Evolutionary conservation across 1,139 yeast species (phyloP), one percentile per base, ranked within the genome.

Genomic region (Hyphopichia pseudoburtonii): DNA sequence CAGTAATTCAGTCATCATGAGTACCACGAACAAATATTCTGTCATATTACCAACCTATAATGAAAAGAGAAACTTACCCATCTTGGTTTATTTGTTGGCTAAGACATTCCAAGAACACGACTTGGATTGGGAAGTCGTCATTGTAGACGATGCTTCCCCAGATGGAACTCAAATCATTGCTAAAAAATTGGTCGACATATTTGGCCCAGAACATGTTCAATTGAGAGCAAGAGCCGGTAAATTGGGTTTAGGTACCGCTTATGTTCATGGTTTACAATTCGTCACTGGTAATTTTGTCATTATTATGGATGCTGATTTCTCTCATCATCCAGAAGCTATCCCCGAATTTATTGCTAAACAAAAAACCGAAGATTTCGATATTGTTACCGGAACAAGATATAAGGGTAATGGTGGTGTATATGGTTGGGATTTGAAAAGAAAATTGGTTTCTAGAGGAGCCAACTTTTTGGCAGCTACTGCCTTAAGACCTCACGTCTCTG

Each of bases 251-350:
- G 92, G 89, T 30, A 85, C 94, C 28, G 94, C 94, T 12, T 85
- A 85, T 51, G 85, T 84, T 34, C 90, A 85, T 52, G 94, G 90
- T 1, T 74, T 85, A 49, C 76, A 85, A 54, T 82, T 54, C 48
- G 89, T 79, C 30, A 78, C 82, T 23, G 94, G 94, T 36, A 76
- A 85, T 62, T 85, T 73, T 58, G 89, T 85, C 35, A 78, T 85
- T 45, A 85, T 85, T 48, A 85, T 85, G 94, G 94, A 85, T 57
- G 94, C 94, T 12, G 94, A 85, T 59, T 85, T 85, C 64, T 82
- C 89, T 11, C 94, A 85, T 58, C 83, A 81, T 56, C 94, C 94
- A 15, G 83, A 80, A 48, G 85, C 90, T 30, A 84, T 85, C 57
- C 92, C 92, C 5, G 69, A 82, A 56, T 84, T 85, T 55, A 82